Evolutionary conservation across 345 rosid species (phyloP).

Genomic region (Gossypium rotundifolium): DNA sequence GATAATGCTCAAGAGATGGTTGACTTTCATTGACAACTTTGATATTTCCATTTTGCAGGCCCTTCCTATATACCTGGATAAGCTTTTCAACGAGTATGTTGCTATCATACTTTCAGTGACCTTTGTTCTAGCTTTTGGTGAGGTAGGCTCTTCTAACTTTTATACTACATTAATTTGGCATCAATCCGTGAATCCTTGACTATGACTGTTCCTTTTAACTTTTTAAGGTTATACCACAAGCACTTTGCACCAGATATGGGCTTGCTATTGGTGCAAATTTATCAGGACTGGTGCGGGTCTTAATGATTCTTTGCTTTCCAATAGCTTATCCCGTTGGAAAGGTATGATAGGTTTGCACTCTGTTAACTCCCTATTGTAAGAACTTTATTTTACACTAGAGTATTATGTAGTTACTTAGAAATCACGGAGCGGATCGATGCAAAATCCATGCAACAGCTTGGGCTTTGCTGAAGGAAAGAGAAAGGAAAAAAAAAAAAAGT

Average conservation of each 20-base stretch:
- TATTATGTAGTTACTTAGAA: no score
- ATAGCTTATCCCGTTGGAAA: conserved; percentile 89
- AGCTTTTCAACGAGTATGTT: conserved; percentile 83
- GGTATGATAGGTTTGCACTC: conserved; percentile 29
- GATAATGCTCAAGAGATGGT: background rate
- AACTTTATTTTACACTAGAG: background rate
- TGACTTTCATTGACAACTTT: background rate
- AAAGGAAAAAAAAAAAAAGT: no score
- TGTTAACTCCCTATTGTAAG: background rate
- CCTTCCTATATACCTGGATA: conserved; percentile 87
- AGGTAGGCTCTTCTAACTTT: conserved; percentile 43
- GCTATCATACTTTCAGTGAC: conserved; percentile 89
- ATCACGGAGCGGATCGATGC: no score
- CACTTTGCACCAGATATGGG: conserved; percentile 85
- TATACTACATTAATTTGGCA: background rate
- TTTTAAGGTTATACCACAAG: conserved; percentile 87
- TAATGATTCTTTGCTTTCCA: conserved; percentile 82
- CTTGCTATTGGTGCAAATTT: conserved; percentile 91
- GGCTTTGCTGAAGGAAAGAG: no score
- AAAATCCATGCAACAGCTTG: no score
- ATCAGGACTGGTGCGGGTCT: conserved; percentile 72
- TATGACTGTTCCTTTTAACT: background rate
- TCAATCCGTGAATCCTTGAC: background rate
- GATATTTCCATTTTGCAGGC: conserved; percentile 46
- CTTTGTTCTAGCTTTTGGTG: conserved; percentile 83